phyloP scores from a whole-genome alignment of 768 basidiomycete species.

The Mycena leptocephala region DNA sequence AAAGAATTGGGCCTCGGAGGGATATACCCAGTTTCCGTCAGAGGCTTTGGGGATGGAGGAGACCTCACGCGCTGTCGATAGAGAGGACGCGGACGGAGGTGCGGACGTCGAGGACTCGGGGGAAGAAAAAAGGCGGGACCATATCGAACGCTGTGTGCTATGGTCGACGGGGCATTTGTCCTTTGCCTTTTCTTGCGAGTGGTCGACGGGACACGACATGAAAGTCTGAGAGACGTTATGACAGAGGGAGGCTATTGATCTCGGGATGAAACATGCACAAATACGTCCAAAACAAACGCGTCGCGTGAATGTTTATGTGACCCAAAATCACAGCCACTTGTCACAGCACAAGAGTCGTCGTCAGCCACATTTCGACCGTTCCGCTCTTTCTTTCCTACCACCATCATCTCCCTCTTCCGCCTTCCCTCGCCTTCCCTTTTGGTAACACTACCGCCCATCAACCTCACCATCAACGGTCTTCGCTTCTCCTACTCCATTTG shows the following conservation, averaged over 20 bases:
- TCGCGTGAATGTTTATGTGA: background rate
- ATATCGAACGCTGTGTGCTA: slow-evolving; percentile 51
- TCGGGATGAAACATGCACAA: background rate
- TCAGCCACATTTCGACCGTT: background rate
- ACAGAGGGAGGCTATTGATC: background rate
- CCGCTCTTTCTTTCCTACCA: too few species aligned
- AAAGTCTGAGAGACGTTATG: background rate
- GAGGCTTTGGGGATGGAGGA: slow-evolving; percentile 89
- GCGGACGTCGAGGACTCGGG: slow-evolving; percentile 37
- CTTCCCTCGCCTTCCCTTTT: too few species aligned
- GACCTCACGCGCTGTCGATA: slow-evolving; percentile 83
- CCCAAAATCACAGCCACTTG: background rate
- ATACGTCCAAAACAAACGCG: slow-evolving; percentile 6
- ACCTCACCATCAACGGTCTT: too few species aligned
- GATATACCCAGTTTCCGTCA: slow-evolving; percentile 94
- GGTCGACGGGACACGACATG: slow-evolving; percentile 35
- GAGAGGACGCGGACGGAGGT: slow-evolving; percentile 40
- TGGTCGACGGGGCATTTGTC: slow-evolving; percentile 62
- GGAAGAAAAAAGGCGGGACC: slow-evolving; percentile 60
- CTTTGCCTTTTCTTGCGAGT: slow-evolving; percentile 20
- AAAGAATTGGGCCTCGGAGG: slow-evolving; percentile 98
- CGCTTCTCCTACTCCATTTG: too few species aligned
- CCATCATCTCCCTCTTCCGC: too few species aligned
- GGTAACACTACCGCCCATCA: too few species aligned
- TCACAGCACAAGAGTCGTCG: too few species aligned